Percentiles rank a stretch among this genome's conserved stretches.
phyloP scores from a whole-genome alignment of 495 filamentous ascomycete species.

The Daldinia childiae region DNA sequence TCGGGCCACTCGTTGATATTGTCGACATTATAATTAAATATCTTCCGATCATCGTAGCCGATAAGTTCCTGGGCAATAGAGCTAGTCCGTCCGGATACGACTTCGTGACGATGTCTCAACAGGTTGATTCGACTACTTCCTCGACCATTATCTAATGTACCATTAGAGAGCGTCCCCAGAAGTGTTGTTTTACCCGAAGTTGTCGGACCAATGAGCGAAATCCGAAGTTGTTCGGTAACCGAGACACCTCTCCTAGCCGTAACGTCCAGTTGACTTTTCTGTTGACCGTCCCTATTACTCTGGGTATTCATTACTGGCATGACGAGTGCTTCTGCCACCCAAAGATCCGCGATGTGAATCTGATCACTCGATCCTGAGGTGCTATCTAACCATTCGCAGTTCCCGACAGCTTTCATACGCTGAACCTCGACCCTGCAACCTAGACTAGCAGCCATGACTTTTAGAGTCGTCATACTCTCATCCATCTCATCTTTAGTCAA shows the following conservation, averaged over 20 bases:
- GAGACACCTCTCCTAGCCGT: constrained; percentile 46
- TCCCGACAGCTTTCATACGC: constrained; percentile 84
- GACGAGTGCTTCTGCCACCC: constrained; percentile 83
- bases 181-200: constrained; percentile 95
- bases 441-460: constrained; percentile 88
- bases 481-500: constrained; percentile 91
- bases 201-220: constrained; percentile 89
- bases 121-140: constrained; percentile 88
- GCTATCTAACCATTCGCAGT: constrained; percentile 77
- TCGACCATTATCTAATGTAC: constrained; percentile 88
- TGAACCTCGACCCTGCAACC: constrained; percentile 89
- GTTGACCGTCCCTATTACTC: constrained; percentile 21
- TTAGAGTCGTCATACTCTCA: constrained; percentile 83
- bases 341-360: constrained; percentile 66
- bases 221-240: constrained; percentile 79
- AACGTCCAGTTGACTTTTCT: constrained; percentile 6
- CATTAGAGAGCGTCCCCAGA: constrained; percentile 86
- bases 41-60: constrained; percentile 73
- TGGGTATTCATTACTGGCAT: constrained; percentile 50
- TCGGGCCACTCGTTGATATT: constrained; percentile 95
- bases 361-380: constrained; percentile 32
- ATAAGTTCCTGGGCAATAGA: constrained; percentile 93
- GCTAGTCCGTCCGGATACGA: constrained; percentile 88
- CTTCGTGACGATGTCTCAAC: constrained; percentile 93
- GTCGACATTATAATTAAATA: constrained; percentile 86